Evolutionary conservation across 805 yeast species (phyloP).

Genomic region (Torulaspora maleeae): DNA sequence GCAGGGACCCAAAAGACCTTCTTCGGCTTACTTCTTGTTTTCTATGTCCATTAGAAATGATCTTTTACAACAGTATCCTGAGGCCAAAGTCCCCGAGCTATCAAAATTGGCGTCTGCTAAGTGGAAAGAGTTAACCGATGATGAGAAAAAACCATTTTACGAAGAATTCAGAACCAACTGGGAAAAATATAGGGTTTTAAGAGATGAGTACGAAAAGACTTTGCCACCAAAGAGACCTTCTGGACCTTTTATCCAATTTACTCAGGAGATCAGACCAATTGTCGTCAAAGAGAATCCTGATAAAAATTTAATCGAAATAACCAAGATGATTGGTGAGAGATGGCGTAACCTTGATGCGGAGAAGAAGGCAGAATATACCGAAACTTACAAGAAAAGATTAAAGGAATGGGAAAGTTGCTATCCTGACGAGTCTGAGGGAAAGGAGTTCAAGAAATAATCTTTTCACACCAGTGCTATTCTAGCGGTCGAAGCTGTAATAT

Average conservation of each 20-base stretch:
- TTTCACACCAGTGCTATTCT: too few species aligned
- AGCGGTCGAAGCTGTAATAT: constrained; percentile 1
- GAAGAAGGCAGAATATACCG: constrained; percentile 33
- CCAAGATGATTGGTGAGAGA: constrained; percentile 31
- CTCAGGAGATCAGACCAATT: constrained; percentile 34
- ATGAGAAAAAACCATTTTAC: constrained; percentile 77
- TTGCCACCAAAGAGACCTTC: constrained; percentile 39
- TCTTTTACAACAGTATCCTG: constrained; percentile 32
- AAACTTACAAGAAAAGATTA: constrained; percentile 35
- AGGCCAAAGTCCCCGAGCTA: constrained; percentile 38
- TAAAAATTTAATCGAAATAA: constrained; percentile 34
- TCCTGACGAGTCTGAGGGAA: constrained; percentile 30
- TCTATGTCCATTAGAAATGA: constrained; percentile 35
- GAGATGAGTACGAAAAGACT: constrained; percentile 35
- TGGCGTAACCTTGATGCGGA: constrained; percentile 32
- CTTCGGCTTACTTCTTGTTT: constrained; percentile 38
- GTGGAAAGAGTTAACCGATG: constrained; percentile 79
- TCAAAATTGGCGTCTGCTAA: constrained; percentile 75
- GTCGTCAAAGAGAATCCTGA: constrained; percentile 34
- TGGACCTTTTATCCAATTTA: constrained; percentile 37
- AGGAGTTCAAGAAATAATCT: constrained; percentile 7
- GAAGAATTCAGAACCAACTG: constrained; percentile 41
- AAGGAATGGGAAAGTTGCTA: constrained; percentile 39
- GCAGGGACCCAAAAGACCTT: constrained; percentile 38
- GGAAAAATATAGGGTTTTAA: constrained; percentile 34